These are phyloP conservation scores for Picea abies DNA, from an alignment of 83 land plant genomes.

Conservation along the genomic window DNA sequence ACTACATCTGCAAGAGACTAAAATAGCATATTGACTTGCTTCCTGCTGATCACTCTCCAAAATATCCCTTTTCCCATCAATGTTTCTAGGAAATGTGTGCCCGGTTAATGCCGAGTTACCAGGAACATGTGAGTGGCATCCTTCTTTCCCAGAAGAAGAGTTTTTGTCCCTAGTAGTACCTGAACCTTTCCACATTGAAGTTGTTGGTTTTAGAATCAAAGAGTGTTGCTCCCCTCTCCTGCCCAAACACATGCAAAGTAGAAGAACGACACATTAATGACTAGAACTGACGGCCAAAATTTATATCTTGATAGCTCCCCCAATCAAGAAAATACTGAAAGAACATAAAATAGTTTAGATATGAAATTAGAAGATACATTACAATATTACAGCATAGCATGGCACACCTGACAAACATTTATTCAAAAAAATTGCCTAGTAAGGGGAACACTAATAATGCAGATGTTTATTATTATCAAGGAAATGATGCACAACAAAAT, in stretches of 20 bases:
- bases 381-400: neutral
- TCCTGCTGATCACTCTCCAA: conserved; percentile 30
- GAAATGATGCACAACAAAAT: neutral
- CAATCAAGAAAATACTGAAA: neutral
- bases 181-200: conserved; percentile 39
- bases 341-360: neutral
- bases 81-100: conserved; percentile 22
- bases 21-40: conserved; percentile 63
- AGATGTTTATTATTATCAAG: neutral
- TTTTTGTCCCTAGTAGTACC: conserved; percentile 26
- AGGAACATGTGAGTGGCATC: conserved; percentile 4
- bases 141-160: conserved; percentile 22
- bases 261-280: neutral
- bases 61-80: conserved; percentile 29
- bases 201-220: conserved; percentile 82
- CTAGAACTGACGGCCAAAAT: neutral
- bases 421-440: neutral
- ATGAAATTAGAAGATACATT: neutral
- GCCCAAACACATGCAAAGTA: conserved; percentile 18
- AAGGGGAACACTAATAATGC: neutral
- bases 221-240: conserved; percentile 99
- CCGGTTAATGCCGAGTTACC: conserved; percentile 30
- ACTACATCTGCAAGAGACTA: conserved; percentile 95
- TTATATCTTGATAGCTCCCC: neutral
- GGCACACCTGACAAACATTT: neutral